Evolutionary conservation across 805 yeast genomes (phyloP).

Genomic region (Teunomyces atbi): DNA sequence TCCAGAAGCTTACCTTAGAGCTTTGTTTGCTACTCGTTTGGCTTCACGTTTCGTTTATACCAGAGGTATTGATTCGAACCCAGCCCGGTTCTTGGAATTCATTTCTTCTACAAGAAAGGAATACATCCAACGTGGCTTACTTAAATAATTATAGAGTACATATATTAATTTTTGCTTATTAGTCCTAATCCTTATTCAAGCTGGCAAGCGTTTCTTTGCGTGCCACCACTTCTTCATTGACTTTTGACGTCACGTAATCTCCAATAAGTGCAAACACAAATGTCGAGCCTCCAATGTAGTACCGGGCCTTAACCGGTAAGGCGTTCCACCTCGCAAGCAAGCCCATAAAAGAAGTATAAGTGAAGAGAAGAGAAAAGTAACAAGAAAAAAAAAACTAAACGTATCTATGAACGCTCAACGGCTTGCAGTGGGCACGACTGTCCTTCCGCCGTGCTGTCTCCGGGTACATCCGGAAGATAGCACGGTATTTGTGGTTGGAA

Average conservation of each 20-base stretch:
- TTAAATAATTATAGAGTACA: slow-evolving; percentile 12
- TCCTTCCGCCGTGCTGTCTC: slow-evolving; percentile 82
- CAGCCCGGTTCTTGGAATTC: slow-evolving; percentile 70
- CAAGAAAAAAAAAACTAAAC: background rate
- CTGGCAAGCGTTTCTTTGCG: slow-evolving; percentile 24
- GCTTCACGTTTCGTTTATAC: slow-evolving; percentile 84
- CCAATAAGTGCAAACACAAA: slow-evolving; percentile 39
- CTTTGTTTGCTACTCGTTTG: slow-evolving; percentile 82
- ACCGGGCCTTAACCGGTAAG: slow-evolving; percentile 39
- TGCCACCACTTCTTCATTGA: slow-evolving; percentile 36
- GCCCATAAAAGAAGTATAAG: slow-evolving; percentile 17
- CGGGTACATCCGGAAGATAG: slow-evolving; percentile 53
- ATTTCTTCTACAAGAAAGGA: slow-evolving; percentile 57
- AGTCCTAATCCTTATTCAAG: too few relatives aligned
- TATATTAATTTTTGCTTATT: background rate
- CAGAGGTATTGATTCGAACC: slow-evolving; percentile 77
- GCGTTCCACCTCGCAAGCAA: slow-evolving; percentile 39
- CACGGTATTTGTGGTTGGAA: slow-evolving; percentile 62
- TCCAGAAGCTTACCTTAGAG: slow-evolving; percentile 84
- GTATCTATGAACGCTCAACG: slow-evolving; percentile 14
- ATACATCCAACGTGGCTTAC: slow-evolving; percentile 30
- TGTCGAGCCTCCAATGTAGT: slow-evolving; percentile 41
- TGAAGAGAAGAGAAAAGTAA: background rate
- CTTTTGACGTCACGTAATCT: slow-evolving; percentile 35
- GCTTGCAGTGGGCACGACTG: slow-evolving; percentile 37